phyloP scores from a whole-genome alignment of 2,329 filamentous ascomycete species.

The Alternaria incomplexa region DNA sequence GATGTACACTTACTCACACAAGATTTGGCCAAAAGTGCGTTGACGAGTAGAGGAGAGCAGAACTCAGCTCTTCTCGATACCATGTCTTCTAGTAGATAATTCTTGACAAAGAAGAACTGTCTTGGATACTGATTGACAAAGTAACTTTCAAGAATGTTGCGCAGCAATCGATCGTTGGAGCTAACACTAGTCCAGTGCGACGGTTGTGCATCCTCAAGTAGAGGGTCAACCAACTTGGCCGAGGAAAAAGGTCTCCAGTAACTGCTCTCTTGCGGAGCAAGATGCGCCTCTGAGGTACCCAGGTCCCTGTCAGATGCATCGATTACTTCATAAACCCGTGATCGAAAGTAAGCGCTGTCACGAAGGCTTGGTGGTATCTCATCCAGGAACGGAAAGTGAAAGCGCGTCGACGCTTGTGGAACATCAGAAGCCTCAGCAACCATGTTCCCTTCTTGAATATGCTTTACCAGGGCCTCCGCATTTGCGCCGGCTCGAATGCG shows the following conservation, averaged over 20 bases:
- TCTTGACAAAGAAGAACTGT: constrained; percentile 21
- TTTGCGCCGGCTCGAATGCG: constrained; percentile 22
- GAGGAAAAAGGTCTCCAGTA: constrained; percentile 24
- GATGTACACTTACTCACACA: constrained; percentile 17
- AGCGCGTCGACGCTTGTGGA: constrained; percentile 19
- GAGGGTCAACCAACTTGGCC: constrained; percentile 23
- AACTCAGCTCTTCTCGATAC: constrained; percentile 9
- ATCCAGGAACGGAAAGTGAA: constrained; percentile 19
- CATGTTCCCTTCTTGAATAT: constrained; percentile 16
- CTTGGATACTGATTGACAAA: constrained; percentile 18
- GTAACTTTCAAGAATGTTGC: constrained; percentile 17
- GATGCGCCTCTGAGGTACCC: background rate
- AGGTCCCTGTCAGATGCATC: background rate
- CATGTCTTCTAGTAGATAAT: constrained; percentile 28
- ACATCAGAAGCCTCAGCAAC: constrained; percentile 16
- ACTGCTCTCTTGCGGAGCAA: background rate
- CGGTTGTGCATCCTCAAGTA: constrained; percentile 13
- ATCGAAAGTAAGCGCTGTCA: constrained; percentile 15
- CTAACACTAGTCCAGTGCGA: constrained; percentile 27
- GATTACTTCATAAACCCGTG: constrained; percentile 13
- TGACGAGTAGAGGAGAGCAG: constrained; percentile 27
- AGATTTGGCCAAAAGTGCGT: constrained; percentile 26
- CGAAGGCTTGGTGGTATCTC: constrained; percentile 9
- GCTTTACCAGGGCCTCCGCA: constrained; percentile 12
- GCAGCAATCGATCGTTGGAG: constrained; percentile 21